Base-by-base conservation (phyloP, 2,329 filamentous ascomycete genomes). In the Bipolaris victoriae region DNA sequence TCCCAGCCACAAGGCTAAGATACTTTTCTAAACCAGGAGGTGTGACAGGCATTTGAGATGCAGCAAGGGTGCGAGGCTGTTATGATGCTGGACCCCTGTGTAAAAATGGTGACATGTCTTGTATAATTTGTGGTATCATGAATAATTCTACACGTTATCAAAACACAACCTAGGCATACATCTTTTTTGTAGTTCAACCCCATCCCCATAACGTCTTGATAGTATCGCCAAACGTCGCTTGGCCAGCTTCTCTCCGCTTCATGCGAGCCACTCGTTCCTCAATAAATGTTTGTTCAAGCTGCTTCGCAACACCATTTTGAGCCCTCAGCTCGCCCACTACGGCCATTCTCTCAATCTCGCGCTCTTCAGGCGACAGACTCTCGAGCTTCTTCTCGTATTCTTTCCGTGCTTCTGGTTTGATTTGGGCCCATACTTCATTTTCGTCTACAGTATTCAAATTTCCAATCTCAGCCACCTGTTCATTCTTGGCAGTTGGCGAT, bases 201-300 rank as follows among this genome's bases (percentile, higher is more conserved):
- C 74, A 76, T 2, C 74, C 74, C 73, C 74, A 77, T 53, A 66
- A 64, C 9, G 63, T 67, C 52, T 77, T 77, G 22, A 77, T 73
- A 3, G 63, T 73, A 61, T 77, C 75, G 9, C 75, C 75, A 51
- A 77, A 63, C 0, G 74, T 77, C 4, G 72, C 69, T 52, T 74
- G 71, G 0, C 75, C 75, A 13, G 68, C 61, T 49, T 76, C 71
- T 55, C 62, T 72, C 52, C 71, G 65, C 67, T 75, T 71, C 67
- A 75, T 69, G 16, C 74, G 67, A 22, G 68, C 68, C 53, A 75
- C 70, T 4, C 72, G 67, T 59, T 76, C 72, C 56, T 74, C 69
- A 10, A 76, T 55, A 22, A 74, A 74, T 3, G 71, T 65, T 16
- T 67, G 64, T 47, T 75, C 70, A 4, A 76, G 60, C 49, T 73